Conservation (phyloP, 805 yeast genomes). For the Kuraishia cidri region DNA sequence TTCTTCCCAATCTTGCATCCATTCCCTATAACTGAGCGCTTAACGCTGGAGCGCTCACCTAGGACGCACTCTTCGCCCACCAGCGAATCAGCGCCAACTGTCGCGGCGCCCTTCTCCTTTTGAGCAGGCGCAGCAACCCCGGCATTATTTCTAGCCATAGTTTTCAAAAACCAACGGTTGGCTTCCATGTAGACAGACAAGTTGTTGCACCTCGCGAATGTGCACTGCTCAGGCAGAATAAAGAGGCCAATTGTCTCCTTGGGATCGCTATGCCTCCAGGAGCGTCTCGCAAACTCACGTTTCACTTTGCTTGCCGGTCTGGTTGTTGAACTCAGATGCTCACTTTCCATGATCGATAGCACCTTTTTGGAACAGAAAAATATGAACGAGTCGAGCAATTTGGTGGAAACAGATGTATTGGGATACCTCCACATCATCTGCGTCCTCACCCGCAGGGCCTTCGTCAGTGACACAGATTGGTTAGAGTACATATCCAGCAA, state of each 20-base stretch:
- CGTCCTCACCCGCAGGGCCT: constrained; percentile 69
- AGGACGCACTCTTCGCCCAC: constrained; percentile 61
- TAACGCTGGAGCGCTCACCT: constrained; percentile 81
- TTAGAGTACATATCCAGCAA: constrained; percentile 68
- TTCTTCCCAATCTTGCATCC: constrained; percentile 74
- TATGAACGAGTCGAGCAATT: constrained; percentile 65
- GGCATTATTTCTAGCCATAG: constrained; percentile 38
- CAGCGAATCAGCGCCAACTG: constrained; percentile 80
- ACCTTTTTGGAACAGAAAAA: constrained; percentile 52
- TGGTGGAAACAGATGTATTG: constrained; percentile 65
- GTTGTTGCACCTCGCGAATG: constrained; percentile 72
- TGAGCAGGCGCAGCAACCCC: constrained; percentile 15
- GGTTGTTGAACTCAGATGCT: constrained; percentile 18
- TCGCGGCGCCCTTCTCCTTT: constrained; percentile 52
- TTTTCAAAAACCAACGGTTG: constrained; percentile 66
- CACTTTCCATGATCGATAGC: constrained; percentile 35
- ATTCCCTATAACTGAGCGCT: constrained; percentile 73
- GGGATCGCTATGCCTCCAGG: constrained; percentile 70
- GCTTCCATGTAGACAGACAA: constrained; percentile 83
- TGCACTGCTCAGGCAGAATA: constrained; percentile 58
- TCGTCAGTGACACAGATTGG: constrained; percentile 60
- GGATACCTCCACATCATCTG: constrained; percentile 90
- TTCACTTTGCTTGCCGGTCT: constrained; percentile 59
- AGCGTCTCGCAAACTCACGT: constrained; percentile 82
- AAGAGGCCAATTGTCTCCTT: constrained; percentile 62